A percentile compares a stretch with the other conserved stretches of the same genome.
phyloP scores from a whole-genome alignment of 1,284 basidiomycete species.

The Ceratobasidium sp. region DNA sequence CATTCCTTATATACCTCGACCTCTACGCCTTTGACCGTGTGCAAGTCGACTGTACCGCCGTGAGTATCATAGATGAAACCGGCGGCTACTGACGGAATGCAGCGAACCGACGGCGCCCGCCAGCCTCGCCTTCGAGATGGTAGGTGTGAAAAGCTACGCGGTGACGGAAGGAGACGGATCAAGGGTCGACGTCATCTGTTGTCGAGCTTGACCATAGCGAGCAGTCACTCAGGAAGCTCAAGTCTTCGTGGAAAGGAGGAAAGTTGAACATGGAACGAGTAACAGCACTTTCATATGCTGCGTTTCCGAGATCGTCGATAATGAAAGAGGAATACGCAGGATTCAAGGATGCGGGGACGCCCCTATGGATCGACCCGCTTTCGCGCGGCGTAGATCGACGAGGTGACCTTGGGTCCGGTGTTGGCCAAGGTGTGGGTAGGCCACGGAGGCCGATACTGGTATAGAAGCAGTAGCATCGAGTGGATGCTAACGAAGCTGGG shows the following conservation, averaged over 20 bases:
- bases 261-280: not conserved
- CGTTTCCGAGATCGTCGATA: not conserved
- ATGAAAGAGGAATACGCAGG: not conserved
- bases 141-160: not conserved
- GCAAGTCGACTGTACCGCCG: not conserved
- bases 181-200: not conserved
- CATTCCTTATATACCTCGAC: not conserved
- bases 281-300: not conserved
- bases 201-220: not conserved
- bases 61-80: not conserved
- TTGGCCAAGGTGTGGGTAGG: no score
- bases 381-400: no score
- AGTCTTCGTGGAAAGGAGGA: not conserved
- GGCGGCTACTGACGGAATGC: not conserved
- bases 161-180: constrained; percentile 15
- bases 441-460: no score
- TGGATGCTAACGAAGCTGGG: no score
- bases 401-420: no score
- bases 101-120: not conserved
- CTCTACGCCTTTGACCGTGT: no score
- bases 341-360: no score
- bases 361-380: no score
- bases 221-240: not conserved
- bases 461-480: no score
- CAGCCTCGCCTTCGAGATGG: not conserved